Percentiles rank a stretch among this genome's conserved stretches.
phyloP scores from a whole-genome alignment of 2,329 filamentous ascomycete genomes.

The Polytolypa hystricis region DNA sequence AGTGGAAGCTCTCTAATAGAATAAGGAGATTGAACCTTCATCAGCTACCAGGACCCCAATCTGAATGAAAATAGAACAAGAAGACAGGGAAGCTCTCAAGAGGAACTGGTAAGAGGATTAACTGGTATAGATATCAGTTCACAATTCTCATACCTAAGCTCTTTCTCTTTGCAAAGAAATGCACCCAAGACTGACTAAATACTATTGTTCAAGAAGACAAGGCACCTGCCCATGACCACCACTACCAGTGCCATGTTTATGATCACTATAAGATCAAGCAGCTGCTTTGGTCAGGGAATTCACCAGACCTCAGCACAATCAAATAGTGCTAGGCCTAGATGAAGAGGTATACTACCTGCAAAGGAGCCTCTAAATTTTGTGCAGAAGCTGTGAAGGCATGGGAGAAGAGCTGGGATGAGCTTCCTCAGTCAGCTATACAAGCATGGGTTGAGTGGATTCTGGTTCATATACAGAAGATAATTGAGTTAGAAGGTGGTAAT shows the following conservation, averaged over 20 bases:
- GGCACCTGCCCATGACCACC: constrained; percentile 10
- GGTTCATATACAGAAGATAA: not conserved
- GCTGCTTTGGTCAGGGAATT: constrained; percentile 8
- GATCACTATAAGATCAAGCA: constrained; percentile 3
- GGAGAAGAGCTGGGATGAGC: constrained; percentile 7
- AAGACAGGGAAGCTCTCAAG: constrained; percentile 11
- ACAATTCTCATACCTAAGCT: constrained; percentile 13
- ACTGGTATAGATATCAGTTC: constrained; percentile 14
- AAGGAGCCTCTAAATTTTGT: constrained; percentile 3
- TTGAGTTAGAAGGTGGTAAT: constrained; percentile 1
- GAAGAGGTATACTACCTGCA: constrained; percentile 8
- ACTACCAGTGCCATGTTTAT: constrained; percentile 5
- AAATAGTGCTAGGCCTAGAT: constrained; percentile 6
- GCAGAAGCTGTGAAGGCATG: constrained; percentile 3
- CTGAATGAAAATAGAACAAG: constrained; percentile 10
- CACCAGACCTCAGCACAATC: constrained; percentile 10
- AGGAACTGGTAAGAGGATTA: constrained; percentile 11
- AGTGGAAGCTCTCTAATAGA: constrained; percentile 13
- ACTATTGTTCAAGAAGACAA: constrained; percentile 16
- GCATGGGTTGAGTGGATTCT: constrained; percentile 12
- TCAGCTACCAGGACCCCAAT: constrained; percentile 6
- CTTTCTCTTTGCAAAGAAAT: constrained; percentile 14
- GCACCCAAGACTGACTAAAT: constrained; percentile 8
- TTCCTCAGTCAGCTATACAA: constrained; percentile 10
- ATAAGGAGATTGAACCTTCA: constrained; percentile 12